Evolutionary conservation across 75 land plant genomes (phyloP).

Genomic region (Adiantum capillusveneris): DNA sequence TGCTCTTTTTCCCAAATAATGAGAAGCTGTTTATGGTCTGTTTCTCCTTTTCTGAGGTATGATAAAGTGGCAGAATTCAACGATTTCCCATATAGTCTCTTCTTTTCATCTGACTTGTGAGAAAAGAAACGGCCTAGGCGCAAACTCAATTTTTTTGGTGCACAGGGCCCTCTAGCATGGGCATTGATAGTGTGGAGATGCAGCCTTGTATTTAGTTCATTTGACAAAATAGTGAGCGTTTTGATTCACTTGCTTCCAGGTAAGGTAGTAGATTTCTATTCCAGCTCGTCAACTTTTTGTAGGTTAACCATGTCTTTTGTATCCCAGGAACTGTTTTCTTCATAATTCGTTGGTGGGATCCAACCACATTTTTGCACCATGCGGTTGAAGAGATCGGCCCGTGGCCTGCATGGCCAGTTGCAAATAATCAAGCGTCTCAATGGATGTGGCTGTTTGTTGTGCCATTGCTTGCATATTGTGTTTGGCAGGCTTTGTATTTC

Average conservation of each 20-base stretch:
- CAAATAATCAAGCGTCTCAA: conserved; percentile 7
- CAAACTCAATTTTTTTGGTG: no score
- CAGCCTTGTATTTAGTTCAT: conserved; percentile 95
- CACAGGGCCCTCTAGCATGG: conserved; percentile 97
- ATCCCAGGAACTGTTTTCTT: conserved; percentile 75
- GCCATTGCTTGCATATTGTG: conserved; percentile 24
- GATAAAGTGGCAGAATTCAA: no score
- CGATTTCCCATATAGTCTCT: no score
- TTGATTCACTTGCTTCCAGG: conserved; percentile 97
- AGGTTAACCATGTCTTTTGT: no score
- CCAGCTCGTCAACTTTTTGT: no score
- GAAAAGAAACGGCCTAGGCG: no score
- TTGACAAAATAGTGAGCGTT: conserved; percentile 93
- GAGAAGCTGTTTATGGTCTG: conserved; percentile 96
- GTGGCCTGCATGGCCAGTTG: conserved; percentile 37
- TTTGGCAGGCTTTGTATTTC: conserved; percentile 31
- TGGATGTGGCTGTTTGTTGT: conserved; percentile 34
- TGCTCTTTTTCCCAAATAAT: conserved; percentile 67
- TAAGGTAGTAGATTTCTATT: no score
- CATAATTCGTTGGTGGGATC: conserved; percentile 91
- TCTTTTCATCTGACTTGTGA: no score
- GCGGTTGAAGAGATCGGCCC: conserved; percentile 36
- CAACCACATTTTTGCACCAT: conserved; percentile 51
- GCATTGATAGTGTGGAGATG: conserved; percentile 96
- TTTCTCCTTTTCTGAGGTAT: conserved; percentile 98